Conservation (phyloP, 257 asterid species). For the Fraxinus excelsior region DNA sequence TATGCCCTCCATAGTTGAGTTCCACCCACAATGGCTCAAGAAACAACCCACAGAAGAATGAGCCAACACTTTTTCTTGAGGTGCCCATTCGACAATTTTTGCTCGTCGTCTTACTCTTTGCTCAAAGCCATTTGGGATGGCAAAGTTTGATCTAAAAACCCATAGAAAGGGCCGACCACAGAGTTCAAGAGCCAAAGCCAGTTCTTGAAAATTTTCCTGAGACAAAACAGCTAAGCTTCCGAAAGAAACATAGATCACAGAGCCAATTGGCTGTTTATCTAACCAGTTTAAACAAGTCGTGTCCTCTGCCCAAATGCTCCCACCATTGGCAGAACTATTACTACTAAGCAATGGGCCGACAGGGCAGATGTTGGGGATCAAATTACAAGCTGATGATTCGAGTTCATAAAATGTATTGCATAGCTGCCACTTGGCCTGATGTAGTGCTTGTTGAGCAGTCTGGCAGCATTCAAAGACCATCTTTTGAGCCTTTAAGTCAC, state of each 20-base stretch:
- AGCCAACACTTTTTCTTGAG: constrained; percentile 54
- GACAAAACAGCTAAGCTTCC: constrained; percentile 44
- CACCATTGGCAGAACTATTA: background rate
- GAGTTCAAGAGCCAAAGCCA: constrained; percentile 48
- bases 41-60: constrained; percentile 56
- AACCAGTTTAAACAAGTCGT: constrained; percentile 42
- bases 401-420: constrained; percentile 35
- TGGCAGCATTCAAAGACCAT: constrained; percentile 6
- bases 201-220: constrained; percentile 41
- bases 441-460: background rate
- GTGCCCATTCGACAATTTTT: constrained; percentile 70
- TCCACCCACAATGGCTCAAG: constrained; percentile 69
- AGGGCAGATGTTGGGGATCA: constrained; percentile 31
- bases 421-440: constrained; percentile 18
- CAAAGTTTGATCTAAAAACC: background rate
- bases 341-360: constrained; percentile 36
- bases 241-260: constrained; percentile 50
- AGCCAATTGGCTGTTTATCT: constrained; percentile 24
- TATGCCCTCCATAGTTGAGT: constrained; percentile 57
- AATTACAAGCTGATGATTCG: constrained; percentile 37
- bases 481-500: constrained; percentile 22
- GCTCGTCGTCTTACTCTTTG: constrained; percentile 36
- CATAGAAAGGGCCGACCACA: background rate
- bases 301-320: constrained; percentile 41
- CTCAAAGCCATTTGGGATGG: background rate